phyloP scores from a whole-genome alignment of 2,329 filamentous ascomycete genomes.

The Ophiostoma novo-ulmi region DNA sequence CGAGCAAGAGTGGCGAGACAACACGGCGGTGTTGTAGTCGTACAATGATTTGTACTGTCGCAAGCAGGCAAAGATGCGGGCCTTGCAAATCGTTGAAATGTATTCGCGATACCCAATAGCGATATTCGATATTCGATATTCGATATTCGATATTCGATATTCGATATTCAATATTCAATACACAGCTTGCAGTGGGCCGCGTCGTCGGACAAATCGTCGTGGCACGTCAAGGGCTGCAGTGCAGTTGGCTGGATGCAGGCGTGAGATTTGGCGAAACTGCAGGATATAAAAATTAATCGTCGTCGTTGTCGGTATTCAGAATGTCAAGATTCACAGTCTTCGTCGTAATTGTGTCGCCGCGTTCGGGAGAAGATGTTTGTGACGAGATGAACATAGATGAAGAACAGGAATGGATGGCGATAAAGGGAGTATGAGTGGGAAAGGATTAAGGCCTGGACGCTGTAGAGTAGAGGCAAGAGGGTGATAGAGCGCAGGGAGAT shows the following conservation, averaged over 20 bases:
- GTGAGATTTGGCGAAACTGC: neutral
- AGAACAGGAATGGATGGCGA: conserved; percentile 1
- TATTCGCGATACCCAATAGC: neutral
- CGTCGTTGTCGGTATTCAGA: neutral
- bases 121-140: too few relatives aligned
- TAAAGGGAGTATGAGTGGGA: neutral
- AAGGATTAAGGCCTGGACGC: neutral
- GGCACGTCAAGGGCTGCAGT: neutral
- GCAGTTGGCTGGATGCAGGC: neutral
- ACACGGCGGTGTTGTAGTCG: neutral
- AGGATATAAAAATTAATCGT: neutral
- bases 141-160: too few relatives aligned
- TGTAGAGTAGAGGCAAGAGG: neutral
- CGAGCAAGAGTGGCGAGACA: neutral
- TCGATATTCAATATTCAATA: neutral
- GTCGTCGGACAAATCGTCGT: neutral
- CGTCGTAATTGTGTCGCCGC: conserved; percentile 2
- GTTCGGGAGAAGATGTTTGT: conserved; percentile 1
- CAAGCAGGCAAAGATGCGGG: neutral
- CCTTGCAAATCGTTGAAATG: neutral
- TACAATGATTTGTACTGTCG: neutral
- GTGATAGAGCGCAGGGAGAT: neutral
- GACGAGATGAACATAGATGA: conserved; percentile 1
- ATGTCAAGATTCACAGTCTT: neutral
- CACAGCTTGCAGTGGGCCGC: neutral